Evolutionary conservation across 257 asterid species (phyloP), one percentile per base, ranked within the genome.

Genomic region (Lithospermum erythrorhizon): DNA sequence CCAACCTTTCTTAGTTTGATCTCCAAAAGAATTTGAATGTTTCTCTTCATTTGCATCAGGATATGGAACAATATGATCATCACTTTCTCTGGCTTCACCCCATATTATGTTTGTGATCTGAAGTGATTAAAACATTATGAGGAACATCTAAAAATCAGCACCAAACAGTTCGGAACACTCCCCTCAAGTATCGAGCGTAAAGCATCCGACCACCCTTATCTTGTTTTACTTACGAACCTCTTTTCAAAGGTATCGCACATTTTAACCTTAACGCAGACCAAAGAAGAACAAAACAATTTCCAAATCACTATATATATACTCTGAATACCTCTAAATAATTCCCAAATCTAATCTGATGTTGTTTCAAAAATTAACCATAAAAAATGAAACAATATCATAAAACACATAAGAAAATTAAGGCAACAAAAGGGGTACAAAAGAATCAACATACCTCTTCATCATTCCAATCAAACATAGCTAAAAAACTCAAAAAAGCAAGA

Each of bases 401-500:
- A 4, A 53, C 49, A 53, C 49, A 57, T 15, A n/a, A 21, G 0
- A 22, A 53, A 13, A 21, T 0, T 22, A 21, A 60, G 48, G 22
- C 20, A 49, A 14, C 58, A 23, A 19, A 17, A 32, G 4, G 49
- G 51, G 51, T 13, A 21, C 15, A 19, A 18, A 22, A 41, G 24
- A 22, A 22, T 10, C 58, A 15, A 59, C 63, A 25, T 37, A 85
- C 96, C 96, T 82, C 96, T 73, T 88, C 85, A 83, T 88, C 96
- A 90, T 86, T 81, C 96, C 94, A 88, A 88, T 86, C 85, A 86
- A 88, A 88, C 96, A 88, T 88, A 71, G 87, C 87, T 83, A 76
- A 60, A 0, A 35, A 35, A 35, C 45, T 7, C 45, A 35, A 35
- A 35, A 35, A 55, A 64, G 4, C 13, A 11, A 1, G 3, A 1